Evolutionary conservation across 768 basidiomycete species (phyloP), one percentile per base, ranked within the genome.

Genomic region (Leccinum fibrillosum): DNA sequence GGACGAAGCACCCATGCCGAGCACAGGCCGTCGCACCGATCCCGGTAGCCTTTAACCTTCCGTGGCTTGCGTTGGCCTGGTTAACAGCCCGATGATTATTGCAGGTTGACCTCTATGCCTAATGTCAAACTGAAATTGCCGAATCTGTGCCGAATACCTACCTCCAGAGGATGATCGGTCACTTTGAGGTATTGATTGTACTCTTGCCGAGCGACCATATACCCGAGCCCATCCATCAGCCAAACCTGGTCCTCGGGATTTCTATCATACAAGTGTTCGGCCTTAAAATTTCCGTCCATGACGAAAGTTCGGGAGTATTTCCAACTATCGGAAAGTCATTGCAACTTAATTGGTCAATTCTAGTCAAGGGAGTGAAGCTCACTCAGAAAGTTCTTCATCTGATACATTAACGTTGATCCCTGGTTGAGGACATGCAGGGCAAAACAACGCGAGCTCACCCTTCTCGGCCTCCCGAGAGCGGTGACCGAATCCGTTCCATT

Each of bases 381-480:
- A 30, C 28, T 30, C 28, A 3, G 28, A 9, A 9, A 17, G 15
- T 17, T 39, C 37, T 17, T 39, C 37, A 17, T 42, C 28, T n/a
- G 15, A 70, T 59, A 0, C 63, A 30, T 30, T 10, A 10, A 30
- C 9, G 9, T 30, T 30, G 9, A 30, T 30, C 28, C 9, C 10
- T 9, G 64, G 67, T 13, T 70, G 69, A 2, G 69, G 71, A 55
- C 72, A 74, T 9, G 64, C 58, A 0, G 66, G 61, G 35, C 72
- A 71, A 15, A 67, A 62, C 1, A 69, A 19, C 2, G n/a, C 48
- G 0, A 56, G 48, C 1, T 39, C n/a, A 0, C 34, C 25, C 4
- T 21, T 11, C 1, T 11, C 39, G 0, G 28, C 19, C 25, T 47
- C 5, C 4, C 21, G 9, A 23, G 45, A 23, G 5, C 21, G 5